A percentile compares a stretch with the other conserved stretches of the same genome.
Evolutionary conservation across 202 grass and related monocot species (phyloP).

Genomic region (Bolboschoenoplectus hybrid): DNA sequence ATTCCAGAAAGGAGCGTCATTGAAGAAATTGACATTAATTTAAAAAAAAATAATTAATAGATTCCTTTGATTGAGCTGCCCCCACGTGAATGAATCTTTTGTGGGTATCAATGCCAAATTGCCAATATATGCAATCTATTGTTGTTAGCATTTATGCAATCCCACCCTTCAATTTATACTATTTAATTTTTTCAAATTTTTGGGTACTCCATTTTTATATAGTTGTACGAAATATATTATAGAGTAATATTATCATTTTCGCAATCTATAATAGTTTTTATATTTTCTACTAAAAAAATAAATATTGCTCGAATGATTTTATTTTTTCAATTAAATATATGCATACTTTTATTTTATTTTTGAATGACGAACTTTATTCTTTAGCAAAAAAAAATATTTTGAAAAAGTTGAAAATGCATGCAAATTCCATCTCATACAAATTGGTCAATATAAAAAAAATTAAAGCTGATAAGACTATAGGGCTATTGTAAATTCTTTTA

Average conservation of each 20-base stretch:
- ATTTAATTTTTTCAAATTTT: not conserved
- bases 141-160: not conserved
- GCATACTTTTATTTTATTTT: too few relatives aligned
- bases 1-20: not conserved
- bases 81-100: not conserved
- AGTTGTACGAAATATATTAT: not conserved
- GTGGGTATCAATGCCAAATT: not conserved
- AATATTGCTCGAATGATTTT: not conserved
- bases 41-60: not conserved
- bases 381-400: too few relatives aligned
- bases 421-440: too few relatives aligned
- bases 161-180: not conserved
- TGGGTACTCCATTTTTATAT: not conserved
- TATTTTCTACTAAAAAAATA: not conserved
- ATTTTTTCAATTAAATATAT: too few relatives aligned
- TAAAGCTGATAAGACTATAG: too few relatives aligned
- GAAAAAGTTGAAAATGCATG: too few relatives aligned
- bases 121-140: not conserved
- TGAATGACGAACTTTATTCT: too few relatives aligned
- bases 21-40: too few relatives aligned
- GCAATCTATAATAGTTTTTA: not conserved
- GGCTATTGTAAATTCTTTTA: too few relatives aligned
- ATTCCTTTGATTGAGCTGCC: constrained; percentile 7
- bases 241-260: too few relatives aligned
- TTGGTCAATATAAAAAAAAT: too few relatives aligned